Base-by-base conservation (phyloP, 2,329 filamentous ascomycete genomes). In the Neurospora sp. region DNA sequence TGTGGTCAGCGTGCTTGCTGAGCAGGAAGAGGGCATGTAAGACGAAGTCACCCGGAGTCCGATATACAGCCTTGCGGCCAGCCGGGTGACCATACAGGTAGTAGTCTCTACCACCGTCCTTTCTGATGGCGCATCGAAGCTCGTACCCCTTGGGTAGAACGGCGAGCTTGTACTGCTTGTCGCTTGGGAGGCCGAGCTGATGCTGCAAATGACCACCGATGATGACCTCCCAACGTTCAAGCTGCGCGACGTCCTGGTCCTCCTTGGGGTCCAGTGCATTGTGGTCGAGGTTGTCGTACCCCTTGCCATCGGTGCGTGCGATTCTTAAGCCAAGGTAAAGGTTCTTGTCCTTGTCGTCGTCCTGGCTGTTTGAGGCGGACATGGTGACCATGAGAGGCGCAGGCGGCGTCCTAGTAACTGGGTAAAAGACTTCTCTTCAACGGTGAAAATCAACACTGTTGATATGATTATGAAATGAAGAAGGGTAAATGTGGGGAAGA, bases 1-100 rank as follows among this genome's bases (percentile, higher is more conserved):
- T 79, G 66, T 83, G 82, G 73, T 84, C 82, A 71, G 77, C 79
- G 15, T 84, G 85, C 17, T 77, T 74, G 38, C 84, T 84, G 8
- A 84, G 77, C 2, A 87, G 81, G 84, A 84, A 87, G 67, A 87
- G 78, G 33, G 85, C 72, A 71, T 87, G 85, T 8, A 84, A 77
- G 4, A 82, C 83, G 70, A 87, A 85, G 72, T 87, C 85, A 70
- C 85, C 83, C 0, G 85, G 84, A 62, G 82, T 84, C 75, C 83
- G 85, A 75, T 83, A 86, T 46, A 73, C 74, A 5, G 84, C 77
- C 75, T 83, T 85, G 40, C 79, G 75, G 71, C 84, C 84, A 71
- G 81, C 77, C 5, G 83, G 83, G 70, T 84, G 84, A 8, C 83
- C 83, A 5, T 83, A 85, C 4, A 85, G 80, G 78, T 82, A 83